Conservation (phyloP, 2,329 filamentous ascomycete genomes). For the Cyphellophora attinorum region DNA sequence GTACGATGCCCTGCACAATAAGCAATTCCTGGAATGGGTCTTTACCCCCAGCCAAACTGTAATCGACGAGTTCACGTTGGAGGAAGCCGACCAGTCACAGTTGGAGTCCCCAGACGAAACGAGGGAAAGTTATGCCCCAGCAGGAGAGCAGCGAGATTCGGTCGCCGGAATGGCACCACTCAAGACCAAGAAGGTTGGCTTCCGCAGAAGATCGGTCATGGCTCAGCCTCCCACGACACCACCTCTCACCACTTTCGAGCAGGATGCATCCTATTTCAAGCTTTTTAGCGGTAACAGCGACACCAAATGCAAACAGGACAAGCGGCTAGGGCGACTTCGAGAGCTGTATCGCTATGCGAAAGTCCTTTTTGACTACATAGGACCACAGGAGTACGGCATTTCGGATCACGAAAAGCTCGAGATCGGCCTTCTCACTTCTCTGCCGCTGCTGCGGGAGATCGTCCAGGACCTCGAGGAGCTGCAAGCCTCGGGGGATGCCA, state of each 20-base stretch:
- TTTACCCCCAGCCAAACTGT: constrained; percentile 71
- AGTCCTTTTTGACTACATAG: constrained; percentile 95
- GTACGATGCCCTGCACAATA: constrained; percentile 94
- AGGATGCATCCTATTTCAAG: constrained; percentile 69
- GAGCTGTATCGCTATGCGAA: constrained; percentile 92
- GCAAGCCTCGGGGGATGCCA: constrained; percentile 86
- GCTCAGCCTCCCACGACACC: constrained; percentile 31
- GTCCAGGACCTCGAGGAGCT: constrained; percentile 95
- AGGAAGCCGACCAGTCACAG: constrained; percentile 6
- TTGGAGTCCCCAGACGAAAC: constrained; percentile 7
- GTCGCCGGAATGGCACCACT: constrained; percentile 5
- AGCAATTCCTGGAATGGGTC: constrained; percentile 92
- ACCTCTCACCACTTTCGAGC: constrained; percentile 48
- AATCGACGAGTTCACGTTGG: constrained; percentile 18
- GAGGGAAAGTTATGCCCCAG: constrained; percentile 2
- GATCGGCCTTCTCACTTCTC: constrained; percentile 85
- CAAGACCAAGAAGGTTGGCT: constrained; percentile 33
- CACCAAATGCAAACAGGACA: constrained; percentile 71
- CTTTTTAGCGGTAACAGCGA: constrained; percentile 70
- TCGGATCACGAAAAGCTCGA: constrained; percentile 95
- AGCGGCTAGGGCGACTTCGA: constrained; percentile 74
- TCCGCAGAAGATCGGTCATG: constrained; percentile 43
- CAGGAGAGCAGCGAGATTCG: constrained; percentile 9
- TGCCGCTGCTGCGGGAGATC: constrained; percentile 91
- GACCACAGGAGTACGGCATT: constrained; percentile 96